Evolutionary conservation across 306 rosid genomes (phyloP).

Genomic region (Cicer chorassanicum): DNA sequence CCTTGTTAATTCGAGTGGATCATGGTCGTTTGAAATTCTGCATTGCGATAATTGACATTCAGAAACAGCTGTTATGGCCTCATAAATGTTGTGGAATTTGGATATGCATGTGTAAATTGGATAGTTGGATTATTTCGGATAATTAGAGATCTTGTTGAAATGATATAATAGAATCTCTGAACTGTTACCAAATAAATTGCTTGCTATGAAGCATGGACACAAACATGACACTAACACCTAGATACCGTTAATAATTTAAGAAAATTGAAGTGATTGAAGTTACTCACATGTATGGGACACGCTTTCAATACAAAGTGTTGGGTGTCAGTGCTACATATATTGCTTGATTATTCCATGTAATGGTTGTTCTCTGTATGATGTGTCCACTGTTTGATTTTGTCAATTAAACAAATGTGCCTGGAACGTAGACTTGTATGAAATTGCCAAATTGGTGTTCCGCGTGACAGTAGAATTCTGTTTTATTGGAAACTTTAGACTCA

Average conservation of each 20-base stretch:
- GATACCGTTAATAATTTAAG: no score
- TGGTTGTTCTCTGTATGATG: not conserved
- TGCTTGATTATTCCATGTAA: conserved; percentile 16
- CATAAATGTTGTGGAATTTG: not conserved
- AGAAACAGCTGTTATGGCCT: not conserved
- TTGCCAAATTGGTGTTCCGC: not conserved
- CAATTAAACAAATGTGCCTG: not conserved
- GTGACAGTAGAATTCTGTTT: not conserved
- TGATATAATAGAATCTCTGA: not conserved
- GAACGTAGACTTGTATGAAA: not conserved
- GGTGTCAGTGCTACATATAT: not conserved
- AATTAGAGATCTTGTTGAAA: conserved; percentile 21
- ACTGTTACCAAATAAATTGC: not conserved
- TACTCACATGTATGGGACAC: no score
- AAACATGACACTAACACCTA: no score
- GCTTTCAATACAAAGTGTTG: no score
- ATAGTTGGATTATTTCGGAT: conserved; percentile 14
- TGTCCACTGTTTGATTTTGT: conserved; percentile 4
- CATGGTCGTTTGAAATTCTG: not conserved
- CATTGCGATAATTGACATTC: not conserved
- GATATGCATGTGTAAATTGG: not conserved
- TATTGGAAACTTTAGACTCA: not conserved
- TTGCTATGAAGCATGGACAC: not conserved
- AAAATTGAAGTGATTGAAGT: no score
- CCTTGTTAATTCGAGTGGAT: not conserved